Base-by-base conservation (phyloP, 169 alveolate species). In the Cyclospora cayetanensis region DNA sequence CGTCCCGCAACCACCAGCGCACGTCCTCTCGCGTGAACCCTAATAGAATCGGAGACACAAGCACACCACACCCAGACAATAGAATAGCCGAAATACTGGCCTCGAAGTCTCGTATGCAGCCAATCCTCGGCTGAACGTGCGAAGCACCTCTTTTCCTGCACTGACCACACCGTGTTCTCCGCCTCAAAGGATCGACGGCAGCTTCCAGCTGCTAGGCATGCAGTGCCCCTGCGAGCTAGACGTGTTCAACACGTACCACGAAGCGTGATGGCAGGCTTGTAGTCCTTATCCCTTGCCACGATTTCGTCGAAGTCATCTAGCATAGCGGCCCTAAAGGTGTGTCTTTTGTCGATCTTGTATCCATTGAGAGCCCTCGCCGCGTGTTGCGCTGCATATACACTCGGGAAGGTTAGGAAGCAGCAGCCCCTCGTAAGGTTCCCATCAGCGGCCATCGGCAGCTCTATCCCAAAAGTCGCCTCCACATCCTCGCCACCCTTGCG, bases 11-110 rank as follows among this genome's bases (percentile, higher is more conserved):
- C 99, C 99, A 97, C 90, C 95, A 92, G 35, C 98, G 90, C 29
- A 97, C 84, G 88, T 97, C 96, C 70, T 96, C 97, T 41, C 98
- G 92, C 12, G 96, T 96, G 93, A 97, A 97, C 34, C 98, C 98
- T 60, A 95, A 39, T n/a, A n/a, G n/a, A n/a, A n/a, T n/a, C n/a
- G n/a, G n/a, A n/a, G n/a, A n/a, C n/a, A 20, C 84, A 22, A 27
- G 12, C 31, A n/a, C 63, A 0, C 46, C 37, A 43, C 22, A 76
- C 53, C 68, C 29, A 66, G 3, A 70, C 15, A 76, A 76, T n/a
- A n/a, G n/a, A n/a, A n/a, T n/a, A n/a, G n/a, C n/a, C n/a, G n/a
- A n/a, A n/a, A n/a, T n/a, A n/a, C n/a, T n/a, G n/a, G n/a, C n/a
- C n/a, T n/a, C n/a, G n/a, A n/a, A n/a, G n/a, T n/a, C n/a, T n/a